Evolutionary conservation across 441 rosid genomes (phyloP), one percentile per base, ranked within the genome.

Genomic region (Pelargonium cotyledonis): DNA sequence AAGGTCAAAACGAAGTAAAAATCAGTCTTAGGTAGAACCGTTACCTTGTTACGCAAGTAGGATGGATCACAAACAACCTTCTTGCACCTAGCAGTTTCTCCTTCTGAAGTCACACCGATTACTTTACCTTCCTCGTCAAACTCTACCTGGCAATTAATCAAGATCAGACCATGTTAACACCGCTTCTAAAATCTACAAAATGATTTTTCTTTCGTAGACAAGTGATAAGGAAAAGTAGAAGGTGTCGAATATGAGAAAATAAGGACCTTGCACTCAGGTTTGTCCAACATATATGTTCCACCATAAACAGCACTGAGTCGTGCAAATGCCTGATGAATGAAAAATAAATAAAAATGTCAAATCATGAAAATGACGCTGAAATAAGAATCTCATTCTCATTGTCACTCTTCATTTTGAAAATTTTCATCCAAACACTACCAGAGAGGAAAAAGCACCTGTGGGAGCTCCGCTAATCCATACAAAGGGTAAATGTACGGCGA

Each of bases 231-330:
- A 2, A 14, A 49, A 12, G 57, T 12, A 10, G 53, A 46, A 21
- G 23, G 49, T 44, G 8, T 11, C 23, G 23, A 47, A 47, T 14
- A n/a, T 47, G 55, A 51, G 58, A 51, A 51, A 51, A 11, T 61
- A 69, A 18, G 58, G 65, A 85, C 92, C 88, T 88, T 88, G 73
- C 93, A 88, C 57, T 84, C 85, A 35, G 90, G 86, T 72, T 86
- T 88, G 83, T 86, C 86, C 15, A 88, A 87, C 93, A 88, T 88
- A 84, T 88, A 86, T 49, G 93, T 88, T 61, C 93, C 90, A 65
- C 93, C 93, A 21, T 88, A 88, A 58, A 88, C 92, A 5, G 90
- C 92, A 72, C 92, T 87, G 46, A 85, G 75, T 40, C 92, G 90
- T 2, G 93, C 93, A 72, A 88, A 88, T 60, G 93, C 90, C 93